phyloP scores from a whole-genome alignment of 495 filamentous ascomycete species.

The Penicillium maclennaniae region DNA sequence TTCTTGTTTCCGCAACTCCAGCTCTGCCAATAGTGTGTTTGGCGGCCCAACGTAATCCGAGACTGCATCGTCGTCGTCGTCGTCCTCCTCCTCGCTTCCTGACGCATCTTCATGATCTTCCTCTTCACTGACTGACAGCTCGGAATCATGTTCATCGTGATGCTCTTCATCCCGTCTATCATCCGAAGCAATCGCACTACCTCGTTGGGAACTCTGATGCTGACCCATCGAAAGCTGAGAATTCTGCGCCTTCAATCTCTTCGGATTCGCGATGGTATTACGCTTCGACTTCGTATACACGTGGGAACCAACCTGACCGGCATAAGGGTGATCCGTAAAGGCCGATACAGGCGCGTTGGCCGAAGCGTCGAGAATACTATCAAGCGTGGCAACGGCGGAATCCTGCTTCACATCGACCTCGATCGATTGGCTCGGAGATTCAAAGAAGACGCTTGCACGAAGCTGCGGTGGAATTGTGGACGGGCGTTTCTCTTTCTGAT shows the following conservation, averaged over 20 bases:
- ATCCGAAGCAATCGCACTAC: conserved; percentile 3
- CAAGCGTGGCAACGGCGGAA: conserved; percentile 83
- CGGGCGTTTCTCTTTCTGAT: conserved; percentile 27
- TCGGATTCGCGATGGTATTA: conserved; percentile 21
- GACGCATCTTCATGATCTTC: conserved; percentile 23
- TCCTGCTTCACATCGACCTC: conserved; percentile 69
- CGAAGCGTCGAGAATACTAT: conserved; percentile 93
- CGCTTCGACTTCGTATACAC: conserved; percentile 52
- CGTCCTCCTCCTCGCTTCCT: conserved; percentile 30
- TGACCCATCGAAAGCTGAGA: conserved; percentile 23
- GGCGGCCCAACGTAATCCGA: conserved; percentile 65
- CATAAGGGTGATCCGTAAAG: conserved; percentile 89
- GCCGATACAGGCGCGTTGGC: conserved; percentile 87
- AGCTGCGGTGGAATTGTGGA: conserved; percentile 76
- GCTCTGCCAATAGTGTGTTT: conserved; percentile 86
- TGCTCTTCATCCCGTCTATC: conserved; percentile 16
- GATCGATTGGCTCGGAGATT: conserved; percentile 57
- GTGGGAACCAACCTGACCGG: conserved; percentile 64
- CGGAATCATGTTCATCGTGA: conserved; percentile 14
- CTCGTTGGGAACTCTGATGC: conserved; percentile 14
- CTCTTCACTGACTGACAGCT: conserved; percentile 14
- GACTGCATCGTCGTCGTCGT: conserved; percentile 26
- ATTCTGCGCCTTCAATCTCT: conserved; percentile 19
- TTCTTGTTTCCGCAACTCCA: conserved; percentile 83
- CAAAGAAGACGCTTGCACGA: conserved; percentile 87